Evolutionary conservation across 2,329 filamentous ascomycete genomes (phyloP).

Genomic region (Leptosphaerulina australis): DNA sequence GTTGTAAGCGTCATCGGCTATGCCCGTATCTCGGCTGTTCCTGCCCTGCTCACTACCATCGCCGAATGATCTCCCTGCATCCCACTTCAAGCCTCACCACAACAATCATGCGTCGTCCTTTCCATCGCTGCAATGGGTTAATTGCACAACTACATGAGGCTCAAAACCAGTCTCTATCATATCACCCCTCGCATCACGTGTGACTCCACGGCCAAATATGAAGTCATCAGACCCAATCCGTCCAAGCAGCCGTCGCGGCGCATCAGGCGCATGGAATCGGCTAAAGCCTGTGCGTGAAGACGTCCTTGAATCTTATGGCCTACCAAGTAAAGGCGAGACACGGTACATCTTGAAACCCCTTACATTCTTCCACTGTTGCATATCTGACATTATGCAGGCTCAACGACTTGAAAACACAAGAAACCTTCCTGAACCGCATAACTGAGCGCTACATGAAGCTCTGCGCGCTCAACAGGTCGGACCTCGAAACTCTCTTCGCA

Average conservation of each 20-base stretch:
- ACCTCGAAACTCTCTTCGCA: slow-evolving; percentile 73
- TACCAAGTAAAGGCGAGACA: slow-evolving; percentile 89
- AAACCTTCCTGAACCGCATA: slow-evolving; percentile 85
- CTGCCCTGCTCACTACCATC: slow-evolving; percentile 19
- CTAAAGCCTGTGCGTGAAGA: slow-evolving; percentile 77
- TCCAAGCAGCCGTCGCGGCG: slow-evolving; percentile 46
- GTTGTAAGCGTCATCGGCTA: slow-evolving; percentile 10
- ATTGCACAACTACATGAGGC: neutral
- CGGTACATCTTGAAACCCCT: slow-evolving; percentile 60
- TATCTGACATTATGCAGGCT: slow-evolving; percentile 40
- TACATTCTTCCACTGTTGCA: neutral
- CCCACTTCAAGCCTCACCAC: slow-evolving; percentile 32
- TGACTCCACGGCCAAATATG: slow-evolving; percentile 23
- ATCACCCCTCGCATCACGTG: neutral
- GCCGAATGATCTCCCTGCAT: slow-evolving; percentile 34
- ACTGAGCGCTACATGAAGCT: slow-evolving; percentile 88
- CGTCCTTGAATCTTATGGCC: slow-evolving; percentile 78
- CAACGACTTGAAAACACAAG: slow-evolving; percentile 74
- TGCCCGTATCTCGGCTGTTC: slow-evolving; percentile 1
- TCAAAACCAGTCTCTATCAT: neutral
- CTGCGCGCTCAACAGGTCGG: slow-evolving; percentile 75
- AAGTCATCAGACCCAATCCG: slow-evolving; percentile 40
- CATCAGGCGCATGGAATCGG: slow-evolving; percentile 48
- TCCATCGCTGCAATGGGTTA: slow-evolving; percentile 19
- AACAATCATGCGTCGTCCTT: slow-evolving; percentile 20